Evolutionary conservation across 2,329 filamentous ascomycete genomes (phyloP), one percentile per base, ranked within the genome.

Genomic region (Sordariomycetes sp.): DNA sequence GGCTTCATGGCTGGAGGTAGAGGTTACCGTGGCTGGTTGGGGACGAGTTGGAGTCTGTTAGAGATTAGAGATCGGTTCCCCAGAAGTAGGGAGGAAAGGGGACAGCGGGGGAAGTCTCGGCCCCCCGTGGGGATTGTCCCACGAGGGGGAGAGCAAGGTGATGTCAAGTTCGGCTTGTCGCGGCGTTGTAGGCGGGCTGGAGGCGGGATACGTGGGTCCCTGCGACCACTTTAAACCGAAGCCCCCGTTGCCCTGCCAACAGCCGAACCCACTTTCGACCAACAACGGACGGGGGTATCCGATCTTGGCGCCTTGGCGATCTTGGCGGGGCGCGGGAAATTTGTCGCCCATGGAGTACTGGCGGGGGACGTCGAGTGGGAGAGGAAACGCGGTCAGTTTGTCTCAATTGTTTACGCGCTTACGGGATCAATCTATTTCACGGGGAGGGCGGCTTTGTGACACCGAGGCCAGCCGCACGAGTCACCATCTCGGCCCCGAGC

Each of bases 171-270:
- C 54, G 54, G 54, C 54, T 56, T 56, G 54, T 50, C 25, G 25
- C 54, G 54, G 54, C 54, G 42, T 51, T 34, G 4, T 17, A 39
- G 32, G 36, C 15, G 20, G 13, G 22, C n/a, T 25, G 25, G 20
- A 32, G n/a, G 34, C 35, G 36, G 24, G 8, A 32, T 17, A 25
- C n/a, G 28, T 20, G 52, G 35, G 24, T 53, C 36, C 57, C 32
- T 52, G 53, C 56, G 36, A 36, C 24, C 59, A 58, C 55, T 61
- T 58, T 52, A 62, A 56, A 53, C 57, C 54, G 53, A 60, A 20
- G n/a, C 2, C 17, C n/a, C 10, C 17, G 55, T 57, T 57, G 36
- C 55, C 20, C 35, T 28, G 55, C 55, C 55, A 57, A 57, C 55
- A 45, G 1, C 55, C 50, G 48, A 57, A 35, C 51, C 55, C 35